Evolutionary conservation across 2,329 filamentous ascomycete species (phyloP).

Genomic region (Curvularia sp.): DNA sequence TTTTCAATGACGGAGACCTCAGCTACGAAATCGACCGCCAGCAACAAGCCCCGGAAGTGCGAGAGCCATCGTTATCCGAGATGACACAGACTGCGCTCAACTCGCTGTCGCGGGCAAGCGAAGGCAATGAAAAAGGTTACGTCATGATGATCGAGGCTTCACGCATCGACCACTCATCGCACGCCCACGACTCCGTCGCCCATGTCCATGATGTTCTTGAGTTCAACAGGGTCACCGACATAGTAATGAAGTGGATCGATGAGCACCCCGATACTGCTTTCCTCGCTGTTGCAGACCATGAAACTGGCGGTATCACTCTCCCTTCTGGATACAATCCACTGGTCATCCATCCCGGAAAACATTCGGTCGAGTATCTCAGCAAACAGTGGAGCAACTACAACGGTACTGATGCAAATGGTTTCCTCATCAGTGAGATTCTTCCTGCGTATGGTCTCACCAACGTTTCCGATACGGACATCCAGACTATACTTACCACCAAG

Average conservation of each 20-base stretch:
- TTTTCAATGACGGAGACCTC: conserved; percentile 48
- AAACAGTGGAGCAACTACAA: conserved; percentile 39
- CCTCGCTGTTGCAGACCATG: conserved; percentile 53
- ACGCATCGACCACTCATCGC: conserved; percentile 35
- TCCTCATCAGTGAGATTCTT: conserved; percentile 33
- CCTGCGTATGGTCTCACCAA: conserved; percentile 42
- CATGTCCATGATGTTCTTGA: conserved; percentile 51
- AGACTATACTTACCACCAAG: conserved; percentile 33
- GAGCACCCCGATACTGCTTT: conserved; percentile 50
- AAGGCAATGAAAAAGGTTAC: conserved; percentile 47
- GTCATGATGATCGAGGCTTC: conserved; percentile 50
- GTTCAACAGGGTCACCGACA: conserved; percentile 52
- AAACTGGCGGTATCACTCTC: conserved; percentile 52
- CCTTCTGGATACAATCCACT: conserved; percentile 48
- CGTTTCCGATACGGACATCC: conserved; percentile 36
- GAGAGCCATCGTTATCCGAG: conserved; percentile 52
- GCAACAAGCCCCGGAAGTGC: conserved; percentile 36
- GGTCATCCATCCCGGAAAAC: conserved; percentile 39
- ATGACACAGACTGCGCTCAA: conserved; percentile 52
- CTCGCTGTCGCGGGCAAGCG: conserved; percentile 48
- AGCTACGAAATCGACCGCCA: conserved; percentile 48
- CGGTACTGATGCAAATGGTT: conserved; percentile 42
- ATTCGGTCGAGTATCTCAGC: conserved; percentile 44
- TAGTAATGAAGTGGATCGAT: conserved; percentile 53
- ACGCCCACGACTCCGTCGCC: conserved; percentile 36